Conservation (phyloP, 208 protist species). For the Trypanosoma brucei region DNA sequence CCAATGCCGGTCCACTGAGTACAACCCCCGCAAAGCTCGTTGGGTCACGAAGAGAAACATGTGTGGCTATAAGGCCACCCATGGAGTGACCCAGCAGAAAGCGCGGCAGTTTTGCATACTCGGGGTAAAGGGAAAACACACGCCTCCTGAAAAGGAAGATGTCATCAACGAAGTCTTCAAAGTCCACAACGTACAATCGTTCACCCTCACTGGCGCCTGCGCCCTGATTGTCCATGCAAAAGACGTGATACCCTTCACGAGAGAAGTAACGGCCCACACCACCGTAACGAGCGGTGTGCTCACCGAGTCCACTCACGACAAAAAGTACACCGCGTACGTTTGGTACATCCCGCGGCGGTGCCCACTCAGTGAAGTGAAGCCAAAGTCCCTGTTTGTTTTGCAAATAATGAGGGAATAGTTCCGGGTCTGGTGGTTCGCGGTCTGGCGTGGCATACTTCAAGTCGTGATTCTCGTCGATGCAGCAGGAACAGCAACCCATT, state of each 20-base stretch:
- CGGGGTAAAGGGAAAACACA: slow-evolving; percentile 30
- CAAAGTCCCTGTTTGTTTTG: slow-evolving; percentile 73
- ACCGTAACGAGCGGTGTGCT: slow-evolving; percentile 76
- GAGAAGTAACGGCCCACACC: slow-evolving; percentile 48
- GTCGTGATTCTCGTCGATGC: slow-evolving; percentile 9
- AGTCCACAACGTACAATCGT: slow-evolving; percentile 66
- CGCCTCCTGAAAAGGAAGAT: slow-evolving; percentile 39
- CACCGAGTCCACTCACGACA: slow-evolving; percentile 64
- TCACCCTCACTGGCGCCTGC: slow-evolving; percentile 65
- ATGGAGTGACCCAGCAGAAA: slow-evolving; percentile 78
- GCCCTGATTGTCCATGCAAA: slow-evolving; percentile 75
- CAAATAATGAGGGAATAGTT: slow-evolving; percentile 66
- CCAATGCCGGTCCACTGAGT: slow-evolving; percentile 56
- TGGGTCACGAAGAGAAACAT: slow-evolving; percentile 43
- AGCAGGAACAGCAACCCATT: no score
- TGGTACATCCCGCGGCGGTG: slow-evolving; percentile 27
- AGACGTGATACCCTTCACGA: slow-evolving; percentile 41
- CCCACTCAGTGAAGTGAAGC: slow-evolving; percentile 71
- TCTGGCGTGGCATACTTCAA: slow-evolving; percentile 39
- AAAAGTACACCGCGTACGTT: slow-evolving; percentile 46
- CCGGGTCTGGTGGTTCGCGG: slow-evolving; percentile 47
- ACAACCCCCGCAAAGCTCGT: slow-evolving; percentile 34
- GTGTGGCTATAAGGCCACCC: slow-evolving; percentile 61
- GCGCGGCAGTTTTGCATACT: slow-evolving; percentile 33
- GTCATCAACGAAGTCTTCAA: slow-evolving; percentile 74